A percentile compares a stretch with the other conserved stretches of the same genome.
Evolutionary conservation across 768 basidiomycete species (phyloP).

Genomic region (Leccinellum rugosiceps): DNA sequence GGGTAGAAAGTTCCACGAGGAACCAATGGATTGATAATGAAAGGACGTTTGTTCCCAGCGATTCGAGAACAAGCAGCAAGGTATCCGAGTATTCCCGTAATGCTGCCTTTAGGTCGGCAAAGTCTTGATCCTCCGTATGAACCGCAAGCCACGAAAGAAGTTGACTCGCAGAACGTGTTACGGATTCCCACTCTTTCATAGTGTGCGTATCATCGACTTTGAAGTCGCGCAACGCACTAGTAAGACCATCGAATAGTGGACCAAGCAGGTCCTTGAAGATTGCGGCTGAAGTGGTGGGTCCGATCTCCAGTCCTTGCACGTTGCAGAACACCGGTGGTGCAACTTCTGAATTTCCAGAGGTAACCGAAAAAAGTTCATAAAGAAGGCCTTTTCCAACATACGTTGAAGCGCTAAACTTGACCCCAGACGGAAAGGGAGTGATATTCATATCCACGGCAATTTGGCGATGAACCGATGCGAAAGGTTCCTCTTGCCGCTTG

Average conservation of each 20-base stretch:
- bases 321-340: conserved; percentile 31
- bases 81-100: conserved; percentile 38
- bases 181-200: conserved; percentile 37
- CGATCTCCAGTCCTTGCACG: conserved; percentile 42
- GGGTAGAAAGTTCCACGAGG: conserved; percentile 51
- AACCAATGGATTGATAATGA: conserved; percentile 60
- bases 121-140: conserved; percentile 34
- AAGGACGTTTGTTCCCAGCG: conserved; percentile 32
- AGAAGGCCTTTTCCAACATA: conserved; percentile 63
- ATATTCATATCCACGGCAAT: conserved; percentile 53
- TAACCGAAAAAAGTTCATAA: conserved; percentile 47
- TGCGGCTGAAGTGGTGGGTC: conserved; percentile 39
- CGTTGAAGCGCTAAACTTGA: conserved; percentile 48
- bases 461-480: conserved; percentile 10
- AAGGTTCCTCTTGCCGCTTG: conserved; percentile 8
- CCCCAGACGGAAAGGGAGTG: conserved; percentile 45
- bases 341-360: conserved; percentile 27
- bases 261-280: conserved; percentile 46
- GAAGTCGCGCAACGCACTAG: conserved; percentile 36
- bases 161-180: conserved; percentile 41
- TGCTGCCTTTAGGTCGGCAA: conserved; percentile 26
- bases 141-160: conserved; percentile 45
- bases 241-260: conserved; percentile 44
- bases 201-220: conserved; percentile 24
- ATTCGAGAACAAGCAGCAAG: conserved; percentile 39